phyloP scores from a whole-genome alignment of 257 asterid species.

The Solanum ahanhuiri region DNA sequence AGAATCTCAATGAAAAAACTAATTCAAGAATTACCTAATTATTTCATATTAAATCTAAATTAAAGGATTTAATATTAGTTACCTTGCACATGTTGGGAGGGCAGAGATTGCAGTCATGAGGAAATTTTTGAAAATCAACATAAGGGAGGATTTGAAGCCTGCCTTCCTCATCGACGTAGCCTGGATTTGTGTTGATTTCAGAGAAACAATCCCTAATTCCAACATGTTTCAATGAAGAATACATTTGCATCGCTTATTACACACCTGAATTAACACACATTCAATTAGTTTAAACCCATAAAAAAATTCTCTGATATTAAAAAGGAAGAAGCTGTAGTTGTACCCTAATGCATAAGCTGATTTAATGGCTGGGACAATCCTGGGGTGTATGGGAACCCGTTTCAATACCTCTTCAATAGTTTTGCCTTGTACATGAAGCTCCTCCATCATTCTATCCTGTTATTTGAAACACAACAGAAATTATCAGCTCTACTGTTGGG shows the following conservation, averaged over 20 bases:
- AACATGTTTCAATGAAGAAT: constrained; percentile 6
- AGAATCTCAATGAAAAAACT: not conserved
- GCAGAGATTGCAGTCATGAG: constrained; percentile 35
- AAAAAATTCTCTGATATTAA: not conserved
- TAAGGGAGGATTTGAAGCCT: constrained; percentile 7
- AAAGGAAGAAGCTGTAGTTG: not conserved
- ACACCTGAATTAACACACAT: constrained; percentile 8
- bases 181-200: constrained; percentile 3
- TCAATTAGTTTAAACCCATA: not conserved
- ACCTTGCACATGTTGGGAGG: constrained; percentile 54
- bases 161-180: constrained; percentile 4
- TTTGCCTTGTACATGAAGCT: constrained; percentile 26
- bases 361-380: constrained; percentile 31
- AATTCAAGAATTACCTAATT: not conserved
- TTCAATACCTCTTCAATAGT: constrained; percentile 26
- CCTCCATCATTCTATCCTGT: constrained; percentile 37
- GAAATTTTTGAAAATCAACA: constrained; percentile 5
- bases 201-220: constrained; percentile 11
- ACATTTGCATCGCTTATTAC: constrained; percentile 14
- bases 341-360: constrained; percentile 38
- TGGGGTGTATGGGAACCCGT: constrained; percentile 26
- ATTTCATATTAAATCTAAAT: not conserved
- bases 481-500: not conserved
- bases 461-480: not conserved
- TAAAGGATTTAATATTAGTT: not conserved